Conservation (phyloP, 495 filamentous ascomycete species). For the Choiromyces venosus region DNA sequence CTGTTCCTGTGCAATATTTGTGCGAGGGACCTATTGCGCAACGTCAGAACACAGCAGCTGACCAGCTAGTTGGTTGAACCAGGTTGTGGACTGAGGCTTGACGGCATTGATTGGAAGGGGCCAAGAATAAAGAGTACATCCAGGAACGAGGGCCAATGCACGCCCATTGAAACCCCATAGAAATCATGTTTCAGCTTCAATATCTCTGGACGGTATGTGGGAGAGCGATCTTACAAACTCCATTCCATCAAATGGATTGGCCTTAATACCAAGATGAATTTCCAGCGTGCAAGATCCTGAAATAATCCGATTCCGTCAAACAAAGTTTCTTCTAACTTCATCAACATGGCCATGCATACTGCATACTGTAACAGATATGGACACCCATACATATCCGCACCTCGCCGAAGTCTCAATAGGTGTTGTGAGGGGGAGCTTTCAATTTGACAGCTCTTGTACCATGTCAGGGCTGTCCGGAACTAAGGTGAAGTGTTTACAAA, state of each 20-base stretch:
- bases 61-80: constrained; percentile 9
- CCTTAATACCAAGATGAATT: neutral
- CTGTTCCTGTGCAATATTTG: constrained; percentile 22
- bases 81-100: neutral
- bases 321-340: constrained; percentile 10
- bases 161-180: constrained; percentile 6
- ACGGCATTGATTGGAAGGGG: neutral
- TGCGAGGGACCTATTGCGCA: constrained; percentile 21
- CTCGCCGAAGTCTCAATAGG: constrained; percentile 17
- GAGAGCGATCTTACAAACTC: constrained; percentile 2
- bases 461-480: constrained; percentile 16
- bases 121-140: neutral
- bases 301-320: neutral
- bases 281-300: neutral
- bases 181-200: constrained; percentile 24
- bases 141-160: constrained; percentile 19
- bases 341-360: constrained; percentile 1
- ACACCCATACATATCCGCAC: constrained; percentile 9
- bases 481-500: constrained; percentile 16
- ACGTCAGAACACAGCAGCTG: constrained; percentile 25
- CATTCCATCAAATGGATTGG: neutral
- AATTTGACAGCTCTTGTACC: constrained; percentile 11
- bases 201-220: constrained; percentile 2
- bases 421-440: neutral
- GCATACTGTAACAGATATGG: neutral